Base-by-base conservation (phyloP, 2,329 filamentous ascomycete genomes). In the Colletotrichum cereale region DNA sequence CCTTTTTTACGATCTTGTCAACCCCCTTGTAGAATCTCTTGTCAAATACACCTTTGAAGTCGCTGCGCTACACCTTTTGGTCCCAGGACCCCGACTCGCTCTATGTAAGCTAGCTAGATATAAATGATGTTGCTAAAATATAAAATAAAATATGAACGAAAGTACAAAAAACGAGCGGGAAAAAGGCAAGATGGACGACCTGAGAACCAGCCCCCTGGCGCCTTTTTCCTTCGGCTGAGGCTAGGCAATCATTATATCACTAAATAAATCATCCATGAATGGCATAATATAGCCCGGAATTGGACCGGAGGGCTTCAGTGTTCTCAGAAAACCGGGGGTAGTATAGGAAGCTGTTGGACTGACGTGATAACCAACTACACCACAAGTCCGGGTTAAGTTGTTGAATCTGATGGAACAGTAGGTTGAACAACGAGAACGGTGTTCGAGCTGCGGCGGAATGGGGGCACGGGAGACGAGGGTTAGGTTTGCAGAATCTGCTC, bases 311-410 rank as follows among this genome's bases (percentile, higher is more conserved):
- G 67, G 63, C 67, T 71, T 71, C 67, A 71, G 63, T 71, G 67
- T 24, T 48, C 44, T n/a, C n/a, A 48, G 8, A 1, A 8, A 12
- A 11, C 21, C 44, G n/a, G 11, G 44, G 44, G n/a, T 24, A 12
- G n/a, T 2, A 21, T 48, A 21, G 5, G 44, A 24, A 44, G 5
- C 62, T 79, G 82, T 84, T 84, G 84, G 81, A 84, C 82, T 83
- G 81, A 84, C 79, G 82, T 84, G 82, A 84, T 84, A 83, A 84
- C 82, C 82, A 84, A 84, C 82, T 79, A 79, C 78, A 79, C 77
- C 77, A 79, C 66, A 50, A 67, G 66, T 67, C 68, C 64, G 58
- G 38, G 14, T 68, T 57, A 0, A 8, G 14, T 18, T 50, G 12
- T 50, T 7, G 3, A 16, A 3, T 18, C 7, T 11, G 11, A 2